phyloP scores from a whole-genome alignment of 306 rosid species.

The Argentina anserina region DNA sequence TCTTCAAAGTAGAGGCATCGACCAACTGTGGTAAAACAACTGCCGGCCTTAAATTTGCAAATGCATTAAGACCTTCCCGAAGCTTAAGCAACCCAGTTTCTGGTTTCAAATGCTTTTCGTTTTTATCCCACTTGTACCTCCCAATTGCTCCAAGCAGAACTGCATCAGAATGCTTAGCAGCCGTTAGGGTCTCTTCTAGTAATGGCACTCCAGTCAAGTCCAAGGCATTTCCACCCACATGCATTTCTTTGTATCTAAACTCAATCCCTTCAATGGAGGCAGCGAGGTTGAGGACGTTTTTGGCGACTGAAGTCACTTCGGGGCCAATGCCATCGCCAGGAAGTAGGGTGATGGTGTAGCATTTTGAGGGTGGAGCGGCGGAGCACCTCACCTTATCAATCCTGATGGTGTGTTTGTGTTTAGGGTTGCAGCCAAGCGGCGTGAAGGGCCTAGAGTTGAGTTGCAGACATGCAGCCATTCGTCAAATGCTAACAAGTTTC shows the following conservation, averaged over 20 bases:
- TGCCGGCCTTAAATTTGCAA: slow-evolving; percentile 81
- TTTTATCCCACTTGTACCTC: slow-evolving; percentile 90
- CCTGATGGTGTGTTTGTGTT: slow-evolving; percentile 8
- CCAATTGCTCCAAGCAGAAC: slow-evolving; percentile 89
- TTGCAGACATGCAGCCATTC: slow-evolving; percentile 59
- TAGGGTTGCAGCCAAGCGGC: not conserved
- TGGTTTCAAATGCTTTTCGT: slow-evolving; percentile 77
- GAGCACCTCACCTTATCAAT: slow-evolving; percentile 41
- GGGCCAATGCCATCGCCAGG: slow-evolving; percentile 98
- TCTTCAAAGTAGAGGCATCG: slow-evolving; percentile 90
- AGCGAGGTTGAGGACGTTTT: slow-evolving; percentile 60
- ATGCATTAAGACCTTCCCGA: slow-evolving; percentile 63
- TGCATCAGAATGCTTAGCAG: slow-evolving; percentile 70
- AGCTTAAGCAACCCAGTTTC: slow-evolving; percentile 83
- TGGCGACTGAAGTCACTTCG: slow-evolving; percentile 77
- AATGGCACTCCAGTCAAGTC: slow-evolving; percentile 82
- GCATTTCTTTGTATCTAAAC: slow-evolving; percentile 60
- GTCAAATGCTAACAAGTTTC: not conserved
- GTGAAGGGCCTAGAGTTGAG: slow-evolving; percentile 26
- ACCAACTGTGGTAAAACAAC: slow-evolving; percentile 78
- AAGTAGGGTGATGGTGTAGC: slow-evolving; percentile 67
- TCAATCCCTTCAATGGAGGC: slow-evolving; percentile 75
- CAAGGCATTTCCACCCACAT: slow-evolving; percentile 84
- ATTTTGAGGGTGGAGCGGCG: slow-evolving; percentile 43
- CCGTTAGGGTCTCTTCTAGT: slow-evolving; percentile 72